Evolutionary conservation across 345 rosid species (phyloP), one percentile per base, ranked within the genome.

Genomic region (Nephelium lappaceum): DNA sequence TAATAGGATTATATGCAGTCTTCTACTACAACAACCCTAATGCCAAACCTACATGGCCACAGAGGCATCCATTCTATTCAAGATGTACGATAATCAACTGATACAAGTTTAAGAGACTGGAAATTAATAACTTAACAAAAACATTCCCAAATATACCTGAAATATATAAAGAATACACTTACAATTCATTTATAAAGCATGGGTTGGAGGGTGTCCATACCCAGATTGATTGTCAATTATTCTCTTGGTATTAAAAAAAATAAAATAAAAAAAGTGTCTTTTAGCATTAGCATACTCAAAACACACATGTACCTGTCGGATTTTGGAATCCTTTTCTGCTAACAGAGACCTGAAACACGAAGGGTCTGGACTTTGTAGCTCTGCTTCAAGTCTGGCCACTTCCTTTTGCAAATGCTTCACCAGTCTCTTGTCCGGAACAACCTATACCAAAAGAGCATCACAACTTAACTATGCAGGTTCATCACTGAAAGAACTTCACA

Each of bases 351-450:
- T 90, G 47, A 95, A 84, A 84, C 82, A 83, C 58, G 94, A 85
- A 57, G 91, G 69, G 81, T 88, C 94, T 42, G 98, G 98, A 82
- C 89, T 91, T 84, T 84, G 88, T 74, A 95, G 86, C 85, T 89
- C 94, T 80, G 98, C 93, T 83, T 92, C 98, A 72, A 95, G 98
- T 84, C 97, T 92, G 67, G 97, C 98, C 72, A 95, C 95, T 88
- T 95, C 95, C 82, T 91, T 85, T 87, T 95, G 95, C 81, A 93
- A 87, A 68, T 86, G 94, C 87, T 92, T 95, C 80, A 95, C 87
- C 79, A 92, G 58, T 75, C 73, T 83, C 84, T 91, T 95, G 55
- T 95, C 95, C 23, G 98, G 79, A 77, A 90, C 83, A 84, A 95
- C 90, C 98, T 95, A 91, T 79, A 81, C 41, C 60, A 11, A 62